A percentile compares a stretch with the other conserved stretches of the same genome.
These are phyloP conservation scores for Hypocreales sp. DNA, from an alignment of 2,329 filamentous ascomycete species.

Conservation along the genomic window DNA sequence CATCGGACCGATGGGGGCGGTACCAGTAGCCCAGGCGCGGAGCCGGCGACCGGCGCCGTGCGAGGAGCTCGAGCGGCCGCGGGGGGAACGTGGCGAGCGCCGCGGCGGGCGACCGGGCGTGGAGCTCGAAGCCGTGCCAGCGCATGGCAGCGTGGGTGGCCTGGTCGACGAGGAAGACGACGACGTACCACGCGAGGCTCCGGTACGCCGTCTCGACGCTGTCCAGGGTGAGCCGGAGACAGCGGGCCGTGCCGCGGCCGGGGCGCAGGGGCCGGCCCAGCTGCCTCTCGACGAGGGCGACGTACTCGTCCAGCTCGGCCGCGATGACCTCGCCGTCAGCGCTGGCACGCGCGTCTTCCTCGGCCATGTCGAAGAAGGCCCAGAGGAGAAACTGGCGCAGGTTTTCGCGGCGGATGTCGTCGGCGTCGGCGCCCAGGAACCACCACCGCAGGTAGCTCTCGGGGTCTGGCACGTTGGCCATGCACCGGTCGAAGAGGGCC, in stretches of 20 bases:
- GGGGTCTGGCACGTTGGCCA: slow-evolving; percentile 35
- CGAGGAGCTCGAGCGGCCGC: slow-evolving; percentile 32
- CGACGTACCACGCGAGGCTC: slow-evolving; percentile 47
- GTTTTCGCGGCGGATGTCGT: slow-evolving; percentile 51
- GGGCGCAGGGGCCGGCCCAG: slow-evolving; percentile 33
- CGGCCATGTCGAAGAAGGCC: slow-evolving; percentile 43
- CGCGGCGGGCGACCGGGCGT: slow-evolving; percentile 19
- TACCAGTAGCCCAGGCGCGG: slow-evolving; percentile 47
- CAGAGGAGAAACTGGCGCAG: slow-evolving; percentile 50
- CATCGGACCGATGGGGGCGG: slow-evolving; percentile 35
- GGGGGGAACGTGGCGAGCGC: slow-evolving; percentile 37
- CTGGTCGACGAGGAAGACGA: slow-evolving; percentile 39
- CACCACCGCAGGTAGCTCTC: slow-evolving; percentile 45
- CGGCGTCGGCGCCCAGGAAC: slow-evolving; percentile 44
- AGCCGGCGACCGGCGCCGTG: slow-evolving; percentile 29
- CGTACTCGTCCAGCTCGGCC: slow-evolving; percentile 27
- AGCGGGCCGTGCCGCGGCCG: slow-evolving; percentile 39
- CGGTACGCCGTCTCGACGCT: slow-evolving; percentile 43
- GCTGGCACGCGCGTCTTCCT: slow-evolving; percentile 9
- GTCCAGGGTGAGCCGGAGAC: slow-evolving; percentile 52
- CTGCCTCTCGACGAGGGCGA: slow-evolving; percentile 36
- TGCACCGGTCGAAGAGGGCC: slow-evolving; percentile 39
- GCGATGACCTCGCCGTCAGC: slow-evolving; percentile 16
- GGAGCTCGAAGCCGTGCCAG: slow-evolving; percentile 34
- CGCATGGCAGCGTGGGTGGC: slow-evolving; percentile 27